These are phyloP conservation scores for Fomitopsis betulina DNA, from an alignment of 1,284 basidiomycete genomes.

Conservation along the genomic window DNA sequence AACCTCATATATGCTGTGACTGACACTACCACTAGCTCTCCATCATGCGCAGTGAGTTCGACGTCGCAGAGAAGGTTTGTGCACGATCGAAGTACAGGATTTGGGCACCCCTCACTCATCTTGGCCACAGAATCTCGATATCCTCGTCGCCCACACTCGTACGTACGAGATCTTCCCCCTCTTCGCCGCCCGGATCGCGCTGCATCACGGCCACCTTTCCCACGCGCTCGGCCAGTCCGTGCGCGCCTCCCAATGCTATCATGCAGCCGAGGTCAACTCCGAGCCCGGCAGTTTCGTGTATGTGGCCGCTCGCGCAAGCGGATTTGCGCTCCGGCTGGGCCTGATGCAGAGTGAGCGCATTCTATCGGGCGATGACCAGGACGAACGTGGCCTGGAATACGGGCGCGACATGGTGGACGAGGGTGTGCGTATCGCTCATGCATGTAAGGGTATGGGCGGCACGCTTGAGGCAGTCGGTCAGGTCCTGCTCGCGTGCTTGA, in stretches of 20 bases:
- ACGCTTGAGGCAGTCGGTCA: constrained; percentile 51
- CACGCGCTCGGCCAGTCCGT: constrained; percentile 48
- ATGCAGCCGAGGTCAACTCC: constrained; percentile 46
- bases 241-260: constrained; percentile 57
- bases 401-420: constrained; percentile 18
- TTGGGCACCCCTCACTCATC: background rate
- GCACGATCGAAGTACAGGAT: background rate
- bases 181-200: constrained; percentile 58
- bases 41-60: constrained; percentile 64
- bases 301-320: constrained; percentile 54
- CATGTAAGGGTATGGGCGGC: constrained; percentile 47
- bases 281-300: constrained; percentile 48
- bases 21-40: constrained; percentile 39
- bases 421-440: constrained; percentile 31
- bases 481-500: constrained; percentile 49
- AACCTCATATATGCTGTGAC: background rate
- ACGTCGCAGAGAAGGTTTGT: constrained; percentile 45
- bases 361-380: constrained; percentile 14
- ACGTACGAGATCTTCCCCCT: constrained; percentile 47
- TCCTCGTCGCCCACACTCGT: constrained; percentile 58
- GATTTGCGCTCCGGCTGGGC: constrained; percentile 56
- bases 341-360: constrained; percentile 16
- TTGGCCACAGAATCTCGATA: constrained; percentile 41
- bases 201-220: constrained; percentile 68
- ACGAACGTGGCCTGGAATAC: constrained; percentile 12